Evolutionary conservation across 495 filamentous ascomycete species (phyloP), one percentile per base, ranked within the genome.

Genomic region (Penicillium arizonense): DNA sequence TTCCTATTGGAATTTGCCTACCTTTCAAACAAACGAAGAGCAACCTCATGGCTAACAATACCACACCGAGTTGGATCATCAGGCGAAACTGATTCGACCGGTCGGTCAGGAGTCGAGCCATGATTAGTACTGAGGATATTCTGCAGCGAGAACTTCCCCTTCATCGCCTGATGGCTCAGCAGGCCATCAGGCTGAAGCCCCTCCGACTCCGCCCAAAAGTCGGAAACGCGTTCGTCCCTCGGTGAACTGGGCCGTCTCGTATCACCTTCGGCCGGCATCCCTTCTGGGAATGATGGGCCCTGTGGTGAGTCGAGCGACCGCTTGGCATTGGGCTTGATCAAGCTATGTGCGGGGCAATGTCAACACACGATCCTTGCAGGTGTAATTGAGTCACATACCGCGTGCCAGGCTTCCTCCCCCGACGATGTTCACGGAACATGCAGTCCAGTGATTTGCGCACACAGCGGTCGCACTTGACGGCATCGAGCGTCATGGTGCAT

Each of bases 91-190:
- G 24, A 16, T 30, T 59, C 47, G 32, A 47, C 47, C 28, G 53
- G 35, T 36, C 18, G 39, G 24, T 42, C 20, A 23, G 11, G 24
- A 3, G 39, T 24, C 39, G 39, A 23, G 11, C 39, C 39, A 24
- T 42, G 39, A 42, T 42, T 42, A 4, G 39, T 42, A 24, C 50
- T 54, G 26, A 62, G 59, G 39, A 62, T 55, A 32, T 58, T 52
- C 21, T 50, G 50, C 3, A 62, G 43, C 5, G 59, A 62, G 32
- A 62, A 62, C 41, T 58, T 55, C 10, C 59, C 59, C 41, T 44
- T 48, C 52, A 55, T 53, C 11, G 58, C 54, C 23, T 61, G 50
- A 13, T 52, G 50, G 16, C 44, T 58, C 18, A 58, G 24, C 11
- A 58, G 14, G 5, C 44, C 55, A 32, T 44, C 37, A 14, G 55